Evolutionary conservation across 306 rosid genomes (phyloP), one percentile per base, ranked within the genome.

Genomic region (Arachis stenosperma): DNA sequence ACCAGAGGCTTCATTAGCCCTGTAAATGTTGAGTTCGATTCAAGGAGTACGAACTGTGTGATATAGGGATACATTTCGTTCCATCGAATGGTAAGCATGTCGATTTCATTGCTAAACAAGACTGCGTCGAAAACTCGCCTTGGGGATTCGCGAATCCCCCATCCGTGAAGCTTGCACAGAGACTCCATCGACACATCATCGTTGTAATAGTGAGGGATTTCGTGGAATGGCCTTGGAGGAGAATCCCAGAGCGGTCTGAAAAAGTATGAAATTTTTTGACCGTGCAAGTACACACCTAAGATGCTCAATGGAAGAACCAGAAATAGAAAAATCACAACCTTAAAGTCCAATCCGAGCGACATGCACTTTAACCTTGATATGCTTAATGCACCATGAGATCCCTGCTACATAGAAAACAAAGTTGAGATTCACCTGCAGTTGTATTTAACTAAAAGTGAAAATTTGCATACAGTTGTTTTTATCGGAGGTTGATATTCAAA

Each of bases 231-330:
- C 79, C 81, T 87, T 8, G 91, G 98, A 57, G 97, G 98, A 69
- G 89, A 81, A 71, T 93, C 97, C 98, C 98, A 93, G 2, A 93
- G 58, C 3, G 98, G 98, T 69, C 98, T 89, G 30, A 93, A 84
- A 54, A 93, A 90, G 74, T 90, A 93, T 0, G 96, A 13, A 37
- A 93, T 81, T 82, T 93, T 88, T 84, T 90, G 98, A 12, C 98
- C 98, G 8, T 75, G 70, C 52, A 65, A 56, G 27, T 75, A 76
- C 9, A 75, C 71, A 14, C 72, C 46, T 4, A 78, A 75, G 29
- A 69, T 22, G 61, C 85, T 27, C 14, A 78, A 2, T 0, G 82
- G 98, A 56, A 88, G 33, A 42, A 75, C 46, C 33, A 69, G 65
- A 51, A 80, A 67, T n/a, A 67, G 62, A 27, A 79, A 74, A 42